Evolutionary conservation across 768 basidiomycete genomes (phyloP).

Genomic region (Hygrophoropsis aurantiaca): DNA sequence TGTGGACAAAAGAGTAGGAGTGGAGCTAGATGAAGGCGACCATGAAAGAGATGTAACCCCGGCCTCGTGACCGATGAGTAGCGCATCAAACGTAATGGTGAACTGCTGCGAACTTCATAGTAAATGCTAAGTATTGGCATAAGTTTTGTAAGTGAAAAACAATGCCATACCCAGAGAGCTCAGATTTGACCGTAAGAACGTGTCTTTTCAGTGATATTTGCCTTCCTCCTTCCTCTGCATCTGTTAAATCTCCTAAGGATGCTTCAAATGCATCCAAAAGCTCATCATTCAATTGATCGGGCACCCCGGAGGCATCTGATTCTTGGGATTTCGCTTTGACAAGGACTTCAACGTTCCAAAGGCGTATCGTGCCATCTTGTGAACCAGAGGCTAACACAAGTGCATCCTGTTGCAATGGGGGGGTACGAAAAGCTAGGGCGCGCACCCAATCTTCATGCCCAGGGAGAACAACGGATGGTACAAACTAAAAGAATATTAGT

Average conservation of each 20-base stretch:
- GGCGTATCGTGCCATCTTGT: conserved; percentile 89
- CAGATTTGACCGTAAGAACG: conserved; percentile 62
- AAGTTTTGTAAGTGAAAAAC: background rate
- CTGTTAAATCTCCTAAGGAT: conserved; percentile 67
- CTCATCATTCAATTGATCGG: conserved; percentile 56
- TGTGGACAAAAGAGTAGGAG: conserved; percentile 73
- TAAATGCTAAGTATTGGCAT: conserved; percentile 2
- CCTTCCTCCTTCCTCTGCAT: conserved; percentile 74
- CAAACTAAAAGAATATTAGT: conserved; percentile 42
- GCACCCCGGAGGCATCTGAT: conserved; percentile 16
- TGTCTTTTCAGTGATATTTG: conserved; percentile 91
- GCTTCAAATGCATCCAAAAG: conserved; percentile 88
- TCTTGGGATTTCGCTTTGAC: conserved; percentile 23
- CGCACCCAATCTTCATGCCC: conserved; percentile 99
- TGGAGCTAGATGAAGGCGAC: conserved; percentile 46
- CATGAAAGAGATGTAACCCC: conserved; percentile 88
- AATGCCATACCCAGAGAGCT: conserved; percentile 36
- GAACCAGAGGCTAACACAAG: conserved; percentile 89
- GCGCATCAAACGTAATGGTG: conserved; percentile 87
- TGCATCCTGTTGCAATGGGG: conserved; percentile 33
- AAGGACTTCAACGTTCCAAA: conserved; percentile 80
- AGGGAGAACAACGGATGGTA: conserved; percentile 54
- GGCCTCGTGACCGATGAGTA: conserved; percentile 95
- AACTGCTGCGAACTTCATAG: conserved; percentile 48
- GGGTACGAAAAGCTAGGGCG: conserved; percentile 63